Conservation (phyloP, 2,329 filamentous ascomycete species). For the Aspergillus fischeri region DNA sequence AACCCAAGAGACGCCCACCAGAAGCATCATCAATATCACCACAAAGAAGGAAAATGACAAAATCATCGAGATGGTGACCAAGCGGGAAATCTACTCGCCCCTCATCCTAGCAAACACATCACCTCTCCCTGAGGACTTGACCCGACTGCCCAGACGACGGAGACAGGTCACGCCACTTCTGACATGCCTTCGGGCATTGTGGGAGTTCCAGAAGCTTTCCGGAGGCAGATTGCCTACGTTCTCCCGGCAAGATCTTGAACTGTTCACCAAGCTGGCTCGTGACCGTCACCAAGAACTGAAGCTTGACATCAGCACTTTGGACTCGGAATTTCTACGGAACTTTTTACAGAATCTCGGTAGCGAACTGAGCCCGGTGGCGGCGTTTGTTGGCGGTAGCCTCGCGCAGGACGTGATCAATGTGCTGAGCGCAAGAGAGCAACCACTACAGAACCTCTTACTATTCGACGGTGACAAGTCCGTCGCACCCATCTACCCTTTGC, state of each 20-base stretch:
- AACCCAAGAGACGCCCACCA: conserved; percentile 71
- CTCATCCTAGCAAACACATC: conserved; percentile 81
- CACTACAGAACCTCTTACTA: conserved; percentile 89
- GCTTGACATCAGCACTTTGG: conserved; percentile 63
- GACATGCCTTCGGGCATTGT: conserved; percentile 81
- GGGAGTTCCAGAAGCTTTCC: conserved; percentile 70
- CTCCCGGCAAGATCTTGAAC: conserved; percentile 61
- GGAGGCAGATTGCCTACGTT: conserved; percentile 53
- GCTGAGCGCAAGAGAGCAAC: conserved; percentile 83
- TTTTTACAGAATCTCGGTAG: conserved; percentile 84
- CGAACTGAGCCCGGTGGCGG: conserved; percentile 81
- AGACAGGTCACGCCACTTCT: conserved; percentile 76
- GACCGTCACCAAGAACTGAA: conserved; percentile 72
- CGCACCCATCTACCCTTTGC: conserved; percentile 75
- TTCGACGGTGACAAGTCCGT: conserved; percentile 82
- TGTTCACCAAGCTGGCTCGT: conserved; percentile 73
- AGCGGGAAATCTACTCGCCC: conserved; percentile 85
- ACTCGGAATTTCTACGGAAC: conserved; percentile 68
- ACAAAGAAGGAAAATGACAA: conserved; percentile 68
- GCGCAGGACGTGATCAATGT: conserved; percentile 98
- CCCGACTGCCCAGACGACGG: conserved; percentile 63
- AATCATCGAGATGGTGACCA: conserved; percentile 79
- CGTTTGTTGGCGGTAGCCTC: conserved; percentile 83
- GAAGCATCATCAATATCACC: conserved; percentile 67
- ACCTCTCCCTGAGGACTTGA: conserved; percentile 66